Evolutionary conservation across 495 filamentous ascomycete species (phyloP), one percentile per base, ranked within the genome.

Genomic region (Thozetella sp.): DNA sequence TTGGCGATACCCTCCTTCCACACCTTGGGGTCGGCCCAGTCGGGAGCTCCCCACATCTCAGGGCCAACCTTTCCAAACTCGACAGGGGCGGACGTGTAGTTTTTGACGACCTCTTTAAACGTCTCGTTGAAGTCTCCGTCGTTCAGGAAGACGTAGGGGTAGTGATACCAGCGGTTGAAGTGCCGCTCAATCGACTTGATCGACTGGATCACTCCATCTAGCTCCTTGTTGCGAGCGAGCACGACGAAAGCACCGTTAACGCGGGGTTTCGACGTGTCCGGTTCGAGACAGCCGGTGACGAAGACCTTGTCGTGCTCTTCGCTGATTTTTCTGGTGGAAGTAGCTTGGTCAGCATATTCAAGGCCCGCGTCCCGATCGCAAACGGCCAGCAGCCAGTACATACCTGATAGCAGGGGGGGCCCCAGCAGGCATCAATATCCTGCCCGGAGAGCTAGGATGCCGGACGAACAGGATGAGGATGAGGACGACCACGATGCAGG

Each of bases 161-260:
- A 99, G 73, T 97, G 84, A 72, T 93, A 99, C 96, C 96, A 98
- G 59, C 94, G 86, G 76, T 99, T 99, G 85, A 99, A 99, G 71
- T 99, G 95, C 60, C 95, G 85, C 79, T 99, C 95, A 63, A 99
- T 95, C 53, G 93, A 97, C 80, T 97, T 97, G 63, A 99, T 83
- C 10, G 93, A 97, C 77, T 97, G 90, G 50, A 98, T 87, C 26
- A 99, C 95, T 55, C 95, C 95, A 0, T 96, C 93, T 60, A 99
- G 67, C 76, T 99, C 95, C 83, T 97, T 96, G 73, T 99, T 97
- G 63, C 95, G 82, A 23, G 95, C 95, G 55, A 99, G 84, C 20
- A 99, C 93, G 61, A 99, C 96, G 61, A 99, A 95, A 17, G 90
- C 93, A 53, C 92, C 95, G 72, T 99, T 98, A 64, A 89, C 95